Percentiles rank a stretch among this genome's conserved stretches.
These are phyloP conservation scores for Thermochaetoides thermophila DNA, from an alignment of 495 filamentous ascomycete species.

Conservation along the genomic window DNA sequence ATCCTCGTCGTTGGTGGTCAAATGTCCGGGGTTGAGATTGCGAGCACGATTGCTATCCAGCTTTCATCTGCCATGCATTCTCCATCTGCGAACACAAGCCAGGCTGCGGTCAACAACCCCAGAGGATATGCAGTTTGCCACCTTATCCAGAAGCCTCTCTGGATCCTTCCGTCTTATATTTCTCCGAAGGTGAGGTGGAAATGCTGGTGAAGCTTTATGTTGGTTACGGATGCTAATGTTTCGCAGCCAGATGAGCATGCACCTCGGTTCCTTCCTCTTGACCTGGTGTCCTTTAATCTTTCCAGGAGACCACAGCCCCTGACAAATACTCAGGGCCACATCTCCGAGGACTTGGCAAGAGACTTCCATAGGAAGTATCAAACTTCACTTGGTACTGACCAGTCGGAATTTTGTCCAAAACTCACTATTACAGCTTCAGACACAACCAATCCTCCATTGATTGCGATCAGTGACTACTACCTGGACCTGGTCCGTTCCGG, in stretches of 20 bases:
- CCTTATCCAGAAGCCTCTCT: constrained; percentile 52
- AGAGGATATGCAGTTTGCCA: constrained; percentile 45
- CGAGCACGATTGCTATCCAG: constrained; percentile 53
- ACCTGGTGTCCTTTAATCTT: constrained; percentile 60
- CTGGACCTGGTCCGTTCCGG: constrained; percentile 53
- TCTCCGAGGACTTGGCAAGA: constrained; percentile 37
- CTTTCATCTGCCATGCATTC: constrained; percentile 43
- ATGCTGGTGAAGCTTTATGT: no score
- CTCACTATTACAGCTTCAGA: constrained; percentile 21
- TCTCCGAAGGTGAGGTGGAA: constrained; percentile 37
- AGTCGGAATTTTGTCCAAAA: constrained; percentile 35
- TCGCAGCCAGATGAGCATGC: constrained; percentile 31
- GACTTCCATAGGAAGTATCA: constrained; percentile 39
- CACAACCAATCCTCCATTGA: constrained; percentile 38
- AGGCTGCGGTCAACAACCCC: constrained; percentile 17
- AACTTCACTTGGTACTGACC: constrained; percentile 45
- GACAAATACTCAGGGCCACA: constrained; percentile 42
- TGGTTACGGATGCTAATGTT: no score
- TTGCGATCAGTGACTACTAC: constrained; percentile 58
- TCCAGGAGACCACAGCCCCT: constrained; percentile 41
- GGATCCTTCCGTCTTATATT: constrained; percentile 51
- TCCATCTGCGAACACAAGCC: constrained; percentile 19
- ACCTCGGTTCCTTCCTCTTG: constrained; percentile 57
- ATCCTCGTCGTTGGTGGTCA: constrained; percentile 70
- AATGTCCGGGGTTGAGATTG: constrained; percentile 70